These are phyloP conservation scores for Neostapfia colusana DNA, from an alignment of 176 grass and related monocot species.

Conservation along the genomic window DNA sequence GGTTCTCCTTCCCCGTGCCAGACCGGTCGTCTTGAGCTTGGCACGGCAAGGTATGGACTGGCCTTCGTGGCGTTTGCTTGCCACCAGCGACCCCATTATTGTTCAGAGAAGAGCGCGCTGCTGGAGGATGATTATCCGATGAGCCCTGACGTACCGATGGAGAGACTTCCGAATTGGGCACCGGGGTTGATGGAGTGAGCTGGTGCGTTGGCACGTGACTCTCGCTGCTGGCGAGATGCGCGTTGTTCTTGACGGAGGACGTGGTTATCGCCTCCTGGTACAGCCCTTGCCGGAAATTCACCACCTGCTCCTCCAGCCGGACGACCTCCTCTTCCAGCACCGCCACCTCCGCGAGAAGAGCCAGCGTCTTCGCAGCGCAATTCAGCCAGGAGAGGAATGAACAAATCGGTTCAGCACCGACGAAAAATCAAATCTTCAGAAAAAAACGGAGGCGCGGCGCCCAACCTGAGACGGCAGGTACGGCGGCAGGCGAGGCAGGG, in stretches of 20 bases:
- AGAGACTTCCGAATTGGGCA: slow-evolving; percentile 24
- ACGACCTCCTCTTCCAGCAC: slow-evolving; percentile 95
- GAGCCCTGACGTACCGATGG: slow-evolving; percentile 6
- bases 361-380: slow-evolving; percentile 59
- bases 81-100: slow-evolving; percentile 33
- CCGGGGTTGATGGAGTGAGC: slow-evolving; percentile 32
- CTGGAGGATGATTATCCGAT: slow-evolving; percentile 32
- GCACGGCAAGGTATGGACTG: background rate
- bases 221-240: slow-evolving; percentile 24
- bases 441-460: background rate
- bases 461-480: slow-evolving; percentile 84
- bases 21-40: slow-evolving; percentile 43
- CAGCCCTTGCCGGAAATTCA: slow-evolving; percentile 93
- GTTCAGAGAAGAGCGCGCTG: slow-evolving; percentile 37
- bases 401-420: slow-evolving; percentile 18
- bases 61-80: slow-evolving; percentile 50
- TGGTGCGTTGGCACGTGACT: slow-evolving; percentile 33
- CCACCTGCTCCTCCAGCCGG: slow-evolving; percentile 92
- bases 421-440: background rate
- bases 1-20: slow-evolving; percentile 74
- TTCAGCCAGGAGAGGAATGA: slow-evolving; percentile 22
- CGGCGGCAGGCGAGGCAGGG: slow-evolving; percentile 91
- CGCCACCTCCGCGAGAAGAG: slow-evolving; percentile 93
- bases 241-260: slow-evolving; percentile 57
- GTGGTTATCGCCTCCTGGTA: slow-evolving; percentile 89